Conservation (phyloP, 352 stramenopile species). For the Globisporangium perplexum region DNA sequence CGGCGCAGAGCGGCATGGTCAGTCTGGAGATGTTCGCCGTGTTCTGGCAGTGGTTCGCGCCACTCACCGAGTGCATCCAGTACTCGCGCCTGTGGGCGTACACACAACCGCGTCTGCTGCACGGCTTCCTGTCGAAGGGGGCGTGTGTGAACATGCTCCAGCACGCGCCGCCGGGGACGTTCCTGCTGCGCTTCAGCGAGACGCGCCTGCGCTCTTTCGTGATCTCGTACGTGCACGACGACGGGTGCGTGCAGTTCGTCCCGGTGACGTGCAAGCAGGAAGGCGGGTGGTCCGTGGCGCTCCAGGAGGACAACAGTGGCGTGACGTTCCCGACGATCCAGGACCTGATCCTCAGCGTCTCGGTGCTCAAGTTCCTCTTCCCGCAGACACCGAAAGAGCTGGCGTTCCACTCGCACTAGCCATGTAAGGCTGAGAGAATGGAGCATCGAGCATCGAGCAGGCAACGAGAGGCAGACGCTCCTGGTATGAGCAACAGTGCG, state of each 20-base stretch:
- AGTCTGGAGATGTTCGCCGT: constrained; percentile 59
- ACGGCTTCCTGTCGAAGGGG: constrained; percentile 82
- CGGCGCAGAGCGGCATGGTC: constrained; percentile 34
- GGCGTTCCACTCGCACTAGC: constrained; percentile 31
- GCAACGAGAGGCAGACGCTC: neutral
- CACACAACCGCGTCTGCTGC: constrained; percentile 71
- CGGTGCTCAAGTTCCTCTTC: constrained; percentile 76
- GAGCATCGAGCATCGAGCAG: neutral
- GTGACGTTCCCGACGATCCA: constrained; percentile 59
- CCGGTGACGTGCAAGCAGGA: constrained; percentile 49
- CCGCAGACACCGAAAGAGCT: constrained; percentile 72
- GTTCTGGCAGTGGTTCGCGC: constrained; percentile 75
- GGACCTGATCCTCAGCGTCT: constrained; percentile 72
- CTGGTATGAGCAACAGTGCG: neutral
- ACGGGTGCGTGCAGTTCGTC: constrained; percentile 67
- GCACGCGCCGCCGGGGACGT: constrained; percentile 59
- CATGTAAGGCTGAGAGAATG: neutral
- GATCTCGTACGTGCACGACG: constrained; percentile 62
- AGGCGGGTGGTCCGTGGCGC: constrained; percentile 48
- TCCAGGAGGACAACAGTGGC: constrained; percentile 41
- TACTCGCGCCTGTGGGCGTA: constrained; percentile 56
- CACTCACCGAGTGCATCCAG: constrained; percentile 58
- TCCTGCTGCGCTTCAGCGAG: constrained; percentile 78
- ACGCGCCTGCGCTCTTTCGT: constrained; percentile 59
- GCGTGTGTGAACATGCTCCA: constrained; percentile 70